phyloP scores from a whole-genome alignment of 495 filamentous ascomycete species.

The Penicillium steckii region DNA sequence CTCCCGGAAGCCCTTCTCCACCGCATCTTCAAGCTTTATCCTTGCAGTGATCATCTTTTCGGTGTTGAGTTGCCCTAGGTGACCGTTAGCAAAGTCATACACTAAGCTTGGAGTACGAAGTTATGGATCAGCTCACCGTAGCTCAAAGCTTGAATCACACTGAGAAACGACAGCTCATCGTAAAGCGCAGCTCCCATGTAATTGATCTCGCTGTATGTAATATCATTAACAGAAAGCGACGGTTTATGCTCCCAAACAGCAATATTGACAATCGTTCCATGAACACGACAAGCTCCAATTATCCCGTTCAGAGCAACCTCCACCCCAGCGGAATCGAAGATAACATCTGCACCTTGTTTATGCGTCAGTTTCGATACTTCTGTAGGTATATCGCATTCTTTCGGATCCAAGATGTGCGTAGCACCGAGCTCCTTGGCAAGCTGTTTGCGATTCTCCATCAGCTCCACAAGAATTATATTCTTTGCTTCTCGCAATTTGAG shows the following conservation, averaged over 20 bases:
- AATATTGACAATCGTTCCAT: slow-evolving; percentile 61
- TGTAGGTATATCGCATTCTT: slow-evolving; percentile 48
- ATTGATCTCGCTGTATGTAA: slow-evolving; percentile 46
- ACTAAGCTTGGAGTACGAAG: no score
- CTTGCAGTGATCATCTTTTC: slow-evolving; percentile 58
- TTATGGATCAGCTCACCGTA: no score
- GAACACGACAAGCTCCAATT: no score
- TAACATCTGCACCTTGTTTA: slow-evolving; percentile 44
- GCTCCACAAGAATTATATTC: slow-evolving; percentile 55
- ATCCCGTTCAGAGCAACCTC: slow-evolving; percentile 49
- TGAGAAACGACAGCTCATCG: slow-evolving; percentile 51
- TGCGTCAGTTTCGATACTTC: slow-evolving; percentile 16
- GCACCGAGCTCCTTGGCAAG: slow-evolving; percentile 55
- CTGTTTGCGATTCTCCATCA: slow-evolving; percentile 45
- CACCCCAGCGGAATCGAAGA: slow-evolving; percentile 60
- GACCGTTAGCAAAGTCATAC: no score
- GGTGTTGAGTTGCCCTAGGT: no score
- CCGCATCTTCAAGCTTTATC: slow-evolving; percentile 51
- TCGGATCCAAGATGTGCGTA: slow-evolving; percentile 54
- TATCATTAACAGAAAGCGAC: slow-evolving; percentile 45
- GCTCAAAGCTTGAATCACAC: slow-evolving; percentile 54
- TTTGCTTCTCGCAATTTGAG: slow-evolving; percentile 46
- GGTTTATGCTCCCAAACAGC: slow-evolving; percentile 59
- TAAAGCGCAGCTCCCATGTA: slow-evolving; percentile 54
- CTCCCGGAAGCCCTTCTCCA: slow-evolving; percentile 55